Evolutionary conservation across 2,329 filamentous ascomycete genomes (phyloP).

Genomic region (Epichloe typhina): DNA sequence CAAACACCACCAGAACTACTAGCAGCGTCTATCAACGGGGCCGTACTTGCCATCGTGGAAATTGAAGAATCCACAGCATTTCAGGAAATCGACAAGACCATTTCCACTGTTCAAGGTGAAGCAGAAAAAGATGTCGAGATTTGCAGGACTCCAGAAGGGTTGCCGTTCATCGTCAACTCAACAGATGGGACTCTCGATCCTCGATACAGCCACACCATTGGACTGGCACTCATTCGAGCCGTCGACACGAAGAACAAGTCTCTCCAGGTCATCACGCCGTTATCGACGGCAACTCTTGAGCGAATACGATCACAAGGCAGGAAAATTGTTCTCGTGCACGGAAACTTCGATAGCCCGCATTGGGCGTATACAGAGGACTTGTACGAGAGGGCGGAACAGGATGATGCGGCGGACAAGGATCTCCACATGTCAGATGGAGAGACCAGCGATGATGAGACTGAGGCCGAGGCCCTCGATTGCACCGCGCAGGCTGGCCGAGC

Average conservation of each 20-base stretch:
- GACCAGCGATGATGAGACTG: slow-evolving; percentile 18
- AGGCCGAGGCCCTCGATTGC: not conserved
- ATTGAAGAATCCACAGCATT: slow-evolving; percentile 43
- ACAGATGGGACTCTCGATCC: slow-evolving; percentile 46
- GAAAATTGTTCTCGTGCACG: slow-evolving; percentile 50
- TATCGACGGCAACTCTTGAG: slow-evolving; percentile 27
- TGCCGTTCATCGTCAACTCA: slow-evolving; percentile 50
- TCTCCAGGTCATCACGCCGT: slow-evolving; percentile 55
- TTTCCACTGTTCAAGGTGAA: not conserved
- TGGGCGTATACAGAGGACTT: slow-evolving; percentile 59
- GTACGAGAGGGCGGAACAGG: slow-evolving; percentile 23
- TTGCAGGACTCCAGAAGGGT: slow-evolving; percentile 28
- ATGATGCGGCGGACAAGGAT: slow-evolving; percentile 16
- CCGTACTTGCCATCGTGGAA: slow-evolving; percentile 53
- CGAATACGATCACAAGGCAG: slow-evolving; percentile 27
- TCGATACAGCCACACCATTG: slow-evolving; percentile 42
- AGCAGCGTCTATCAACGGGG: slow-evolving; percentile 54
- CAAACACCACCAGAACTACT: slow-evolving; percentile 45
- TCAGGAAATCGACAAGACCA: slow-evolving; percentile 14
- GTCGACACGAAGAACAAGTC: slow-evolving; percentile 41
- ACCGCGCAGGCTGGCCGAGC: slow-evolving; percentile 12
- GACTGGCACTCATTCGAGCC: slow-evolving; percentile 56
- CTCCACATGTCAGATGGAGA: slow-evolving; percentile 23
- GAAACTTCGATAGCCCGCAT: slow-evolving; percentile 53
- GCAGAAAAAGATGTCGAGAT: slow-evolving; percentile 4